These are phyloP conservation scores for Pulveroboletus sp. DNA, from an alignment of 768 basidiomycete species.

Conservation along the genomic window DNA sequence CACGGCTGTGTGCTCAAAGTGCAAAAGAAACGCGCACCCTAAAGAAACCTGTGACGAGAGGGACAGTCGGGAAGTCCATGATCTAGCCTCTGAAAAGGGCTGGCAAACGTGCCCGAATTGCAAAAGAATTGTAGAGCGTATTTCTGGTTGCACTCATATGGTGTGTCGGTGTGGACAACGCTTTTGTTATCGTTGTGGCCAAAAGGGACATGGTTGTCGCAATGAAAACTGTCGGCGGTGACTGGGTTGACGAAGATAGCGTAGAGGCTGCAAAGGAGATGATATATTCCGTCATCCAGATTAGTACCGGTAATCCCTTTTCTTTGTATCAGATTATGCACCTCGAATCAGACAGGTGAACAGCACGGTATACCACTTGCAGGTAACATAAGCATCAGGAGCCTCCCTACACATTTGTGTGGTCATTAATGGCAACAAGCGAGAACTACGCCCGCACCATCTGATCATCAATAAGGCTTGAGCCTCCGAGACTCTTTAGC, in stretches of 20 bases:
- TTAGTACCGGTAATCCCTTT: too few relatives aligned
- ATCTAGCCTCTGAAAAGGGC: constrained; percentile 42
- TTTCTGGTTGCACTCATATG: constrained; percentile 57
- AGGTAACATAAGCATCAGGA: too few relatives aligned
- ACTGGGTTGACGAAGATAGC: too few relatives aligned
- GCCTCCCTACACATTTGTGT: too few relatives aligned
- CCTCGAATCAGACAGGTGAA: too few relatives aligned
- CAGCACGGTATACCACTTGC: too few relatives aligned
- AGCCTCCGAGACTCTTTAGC: too few relatives aligned
- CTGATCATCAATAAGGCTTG: constrained; percentile 70
- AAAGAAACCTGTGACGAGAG: constrained; percentile 42
- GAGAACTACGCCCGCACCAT: neutral
- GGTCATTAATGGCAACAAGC: too few relatives aligned
- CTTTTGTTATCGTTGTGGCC: constrained; percentile 26
- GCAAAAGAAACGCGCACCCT: constrained; percentile 46
- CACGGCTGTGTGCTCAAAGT: constrained; percentile 41
- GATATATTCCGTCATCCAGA: too few relatives aligned
- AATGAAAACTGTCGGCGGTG: too few relatives aligned
- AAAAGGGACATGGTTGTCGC: constrained; percentile 3
- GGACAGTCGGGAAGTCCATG: constrained; percentile 38
- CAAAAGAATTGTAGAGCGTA: constrained; percentile 50
- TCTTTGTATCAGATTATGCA: too few relatives aligned
- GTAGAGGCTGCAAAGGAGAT: too few relatives aligned
- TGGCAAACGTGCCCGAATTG: constrained; percentile 69
- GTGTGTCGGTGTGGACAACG: constrained; percentile 43